Percentiles rank a stretch among this genome's conserved stretches.
Conservation (phyloP, 2,329 filamentous ascomycete genomes). For the Drechmeria coniospora region DNA sequence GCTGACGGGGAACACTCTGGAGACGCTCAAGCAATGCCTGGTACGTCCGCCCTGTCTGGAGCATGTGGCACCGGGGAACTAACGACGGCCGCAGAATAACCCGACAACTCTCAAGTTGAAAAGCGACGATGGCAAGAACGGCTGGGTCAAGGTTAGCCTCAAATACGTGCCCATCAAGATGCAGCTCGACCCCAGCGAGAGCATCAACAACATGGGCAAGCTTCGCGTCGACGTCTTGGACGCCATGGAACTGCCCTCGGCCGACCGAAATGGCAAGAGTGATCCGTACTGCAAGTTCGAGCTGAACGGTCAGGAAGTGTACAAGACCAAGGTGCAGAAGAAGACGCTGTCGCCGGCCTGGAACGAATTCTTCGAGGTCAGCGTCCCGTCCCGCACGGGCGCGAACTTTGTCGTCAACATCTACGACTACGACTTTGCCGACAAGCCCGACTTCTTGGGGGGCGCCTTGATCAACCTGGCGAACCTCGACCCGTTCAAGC, state of each 20-base stretch:
- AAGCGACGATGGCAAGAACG: conserved; percentile 59
- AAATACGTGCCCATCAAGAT: conserved; percentile 93
- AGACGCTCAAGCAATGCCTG: conserved; percentile 76
- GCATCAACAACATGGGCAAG: conserved; percentile 97
- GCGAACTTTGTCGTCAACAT: conserved; percentile 73
- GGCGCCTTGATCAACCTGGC: conserved; percentile 60
- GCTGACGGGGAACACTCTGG: conserved; percentile 68
- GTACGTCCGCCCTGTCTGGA: conserved; percentile 31
- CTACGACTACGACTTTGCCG: conserved; percentile 93
- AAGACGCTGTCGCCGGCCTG: conserved; percentile 89
- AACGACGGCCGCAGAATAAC: conserved; percentile 48
- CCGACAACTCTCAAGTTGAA: conserved; percentile 70
- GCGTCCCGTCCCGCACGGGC: conserved; percentile 68
- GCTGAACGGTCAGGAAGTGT: conserved; percentile 74
- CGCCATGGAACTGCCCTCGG: conserved; percentile 73
- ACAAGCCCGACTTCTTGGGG: conserved; percentile 86
- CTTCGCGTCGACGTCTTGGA: conserved; percentile 89
- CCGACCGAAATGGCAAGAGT: conserved; percentile 90
- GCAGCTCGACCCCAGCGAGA: conserved; percentile 84
- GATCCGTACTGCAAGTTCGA: conserved; percentile 95
- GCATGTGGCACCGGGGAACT: neutral
- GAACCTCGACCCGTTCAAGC: conserved; percentile 69
- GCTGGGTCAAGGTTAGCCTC: conserved; percentile 76
- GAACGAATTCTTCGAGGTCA: conserved; percentile 90
- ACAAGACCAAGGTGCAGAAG: conserved; percentile 93